Base-by-base conservation (phyloP, 2,329 filamentous ascomycete species). In the Aspergillaceae sp. region DNA sequence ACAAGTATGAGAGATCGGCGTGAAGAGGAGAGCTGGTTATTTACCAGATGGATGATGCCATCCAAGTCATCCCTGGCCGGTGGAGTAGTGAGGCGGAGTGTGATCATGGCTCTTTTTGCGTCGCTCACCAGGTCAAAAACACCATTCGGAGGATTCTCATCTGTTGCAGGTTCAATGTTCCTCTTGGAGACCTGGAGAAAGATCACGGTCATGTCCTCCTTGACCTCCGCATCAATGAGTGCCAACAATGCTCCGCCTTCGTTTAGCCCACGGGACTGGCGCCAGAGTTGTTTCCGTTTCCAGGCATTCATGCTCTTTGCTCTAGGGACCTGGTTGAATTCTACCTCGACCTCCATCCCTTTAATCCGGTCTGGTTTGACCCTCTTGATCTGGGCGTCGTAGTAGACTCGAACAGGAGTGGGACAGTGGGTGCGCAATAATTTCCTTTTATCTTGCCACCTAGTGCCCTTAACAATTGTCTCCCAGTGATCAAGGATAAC, bases 271-370 rank as follows among this genome's bases (percentile, higher is more conserved):
- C 41, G 46, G 1, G 43, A 46, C 2, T 43, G 35, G 10, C 34
- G 4, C 48, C 48, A 50, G 29, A 40, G 33, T 26, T 48, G 41
- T 30, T 42, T 45, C 34, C 48, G 26, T 32, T 43, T 40, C 3
- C 26, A 19, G 3, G 41, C 10, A 4, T 4, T 41, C 37, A 41
- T 36, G 27, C 29, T 30, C 11, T 38, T 48, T 5, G 45, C n/a
- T 32, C 41, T 38, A 3, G 32, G 29, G 28, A 41, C 40, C 26
- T 50, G 48, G 8, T 50, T 43, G 36, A 50, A 50, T 30, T 50
- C 48, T 4, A 50, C 8, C 5, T 50, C 46, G 1, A 50, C 30
- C 8, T 50, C 41, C 1, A 50, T 19, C 1, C 46, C 46, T 10
- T 46, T 48, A 8, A 42, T 33, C 4, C 9, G 7, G 29, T 29